Base-by-base conservation (phyloP, 2,329 filamentous ascomycete species). In the Apiospora phragmitis region DNA sequence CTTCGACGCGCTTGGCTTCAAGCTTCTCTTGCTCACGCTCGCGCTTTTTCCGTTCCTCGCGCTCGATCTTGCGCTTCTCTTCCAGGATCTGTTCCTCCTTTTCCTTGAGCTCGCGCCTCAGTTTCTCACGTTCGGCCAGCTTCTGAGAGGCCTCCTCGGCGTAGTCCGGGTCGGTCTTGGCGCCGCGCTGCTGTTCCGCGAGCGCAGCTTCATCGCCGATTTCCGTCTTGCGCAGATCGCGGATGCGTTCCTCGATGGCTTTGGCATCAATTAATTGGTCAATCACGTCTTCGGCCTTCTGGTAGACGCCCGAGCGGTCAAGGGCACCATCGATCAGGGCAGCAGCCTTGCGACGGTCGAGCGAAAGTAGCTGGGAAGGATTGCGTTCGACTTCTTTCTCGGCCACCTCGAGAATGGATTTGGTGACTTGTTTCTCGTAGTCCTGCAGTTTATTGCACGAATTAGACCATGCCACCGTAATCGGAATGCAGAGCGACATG, bases 321-420 rank as follows among this genome's bases (percentile, higher is more conserved):
- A 94, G 88, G 0, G 92, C 92, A 70, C 93, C 93, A 79, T 95
- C 92, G 51, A 95, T 91, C 5, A 97, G 86, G 0, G 92, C 89
- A 1, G 91, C 90, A 4, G 93, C 92, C 78, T 94, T 93, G 71
- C 89, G 86, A 24, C 91, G 90, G 76, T 94, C 92, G 68, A 94
- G 88, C 21, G 91, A 91, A 4, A 95, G 86, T 12, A 95, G 88
- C 72, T 90, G 88, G 38, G 87, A 87, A 0, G 92, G 89, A 75
- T 95, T 93, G 72, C 90, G 89, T 73, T 95, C 92, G 74, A 95
- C 88, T 81, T 96, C 93, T 71, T 88, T 85, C 74, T 92, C 90
- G 69, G 92, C 92, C 70, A 94, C 87, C 79, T 91, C 86, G 72
- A 93, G 86, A 69, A 95, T 88, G 9, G 90, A 85, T 76, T 90